These are phyloP conservation scores for Bonia amplexicaulis DNA, from an alignment of 176 grass and related monocot species.

Conservation along the genomic window DNA sequence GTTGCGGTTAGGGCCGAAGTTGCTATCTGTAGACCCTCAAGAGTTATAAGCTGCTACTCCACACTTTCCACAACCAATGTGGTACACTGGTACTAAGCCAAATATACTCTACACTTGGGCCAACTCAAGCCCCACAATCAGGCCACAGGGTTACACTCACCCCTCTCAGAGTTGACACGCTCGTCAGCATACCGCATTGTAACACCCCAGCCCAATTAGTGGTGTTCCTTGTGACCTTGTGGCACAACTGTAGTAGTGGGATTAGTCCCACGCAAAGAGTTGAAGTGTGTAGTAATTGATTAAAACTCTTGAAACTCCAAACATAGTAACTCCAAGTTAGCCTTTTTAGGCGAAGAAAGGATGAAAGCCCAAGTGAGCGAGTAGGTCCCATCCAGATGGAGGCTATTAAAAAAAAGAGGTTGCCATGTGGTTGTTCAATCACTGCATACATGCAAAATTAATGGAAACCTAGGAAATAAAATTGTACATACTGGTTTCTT, in stretches of 20 bases:
- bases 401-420: not conserved
- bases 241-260: not conserved
- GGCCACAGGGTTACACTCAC: not conserved
- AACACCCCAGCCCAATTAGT: not conserved
- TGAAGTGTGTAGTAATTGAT: not conserved
- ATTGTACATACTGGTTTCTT: not conserved
- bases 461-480: not conserved
- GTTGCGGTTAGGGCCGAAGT: not conserved
- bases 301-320: not conserved
- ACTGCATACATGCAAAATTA: not conserved
- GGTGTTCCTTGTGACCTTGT: not conserved
- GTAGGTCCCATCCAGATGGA: not conserved
- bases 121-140: not conserved
- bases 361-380: not conserved
- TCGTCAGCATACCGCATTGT: not conserved
- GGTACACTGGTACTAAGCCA: too few relatives aligned
- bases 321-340: not conserved
- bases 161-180: not conserved
- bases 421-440: not conserved
- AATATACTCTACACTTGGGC: too few relatives aligned
- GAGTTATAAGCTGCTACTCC: not conserved
- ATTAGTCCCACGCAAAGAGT: not conserved
- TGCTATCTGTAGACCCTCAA: not conserved
- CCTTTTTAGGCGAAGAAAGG: not conserved
- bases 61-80: not conserved